Conservation (phyloP, 495 filamentous ascomycete species). For the Neurospora sp. region DNA sequence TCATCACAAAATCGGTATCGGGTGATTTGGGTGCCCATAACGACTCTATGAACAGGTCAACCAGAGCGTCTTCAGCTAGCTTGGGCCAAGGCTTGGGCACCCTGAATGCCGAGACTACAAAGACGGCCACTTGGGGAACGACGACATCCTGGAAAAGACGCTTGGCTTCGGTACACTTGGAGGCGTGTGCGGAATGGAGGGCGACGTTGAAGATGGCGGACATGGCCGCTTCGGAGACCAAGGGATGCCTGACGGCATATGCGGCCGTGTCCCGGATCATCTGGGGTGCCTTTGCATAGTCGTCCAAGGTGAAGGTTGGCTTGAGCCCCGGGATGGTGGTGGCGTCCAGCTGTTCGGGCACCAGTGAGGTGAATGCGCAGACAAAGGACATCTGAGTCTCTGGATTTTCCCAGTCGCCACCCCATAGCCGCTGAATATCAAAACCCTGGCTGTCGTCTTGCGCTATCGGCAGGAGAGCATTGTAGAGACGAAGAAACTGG, state of each 20-base stretch:
- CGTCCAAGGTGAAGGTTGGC: constrained; percentile 62
- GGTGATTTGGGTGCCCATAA: constrained; percentile 28
- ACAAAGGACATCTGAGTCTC: constrained; percentile 87
- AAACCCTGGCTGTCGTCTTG: constrained; percentile 39
- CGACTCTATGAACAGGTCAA: constrained; percentile 42
- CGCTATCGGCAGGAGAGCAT: constrained; percentile 61
- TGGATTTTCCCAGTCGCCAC: constrained; percentile 75
- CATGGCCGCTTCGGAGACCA: constrained; percentile 80
- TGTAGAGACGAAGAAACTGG: constrained; percentile 73
- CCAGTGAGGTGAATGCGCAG: constrained; percentile 62
- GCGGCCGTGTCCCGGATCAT: constrained; percentile 60
- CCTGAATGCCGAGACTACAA: constrained; percentile 67
- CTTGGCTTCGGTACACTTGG: constrained; percentile 55
- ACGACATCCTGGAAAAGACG: constrained; percentile 57
- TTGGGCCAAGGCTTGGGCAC: constrained; percentile 45
- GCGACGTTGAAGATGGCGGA: constrained; percentile 71
- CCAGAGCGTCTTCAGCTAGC: constrained; percentile 44
- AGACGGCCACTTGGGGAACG: constrained; percentile 59
- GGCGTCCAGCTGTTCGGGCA: constrained; percentile 65
- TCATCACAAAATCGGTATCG: constrained; percentile 72
- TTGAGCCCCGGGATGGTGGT: constrained; percentile 72
- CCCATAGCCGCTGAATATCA: constrained; percentile 82
- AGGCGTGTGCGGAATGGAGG: constrained; percentile 53
- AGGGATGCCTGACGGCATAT: constrained; percentile 68
- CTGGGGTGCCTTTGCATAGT: constrained; percentile 63